phyloP scores from a whole-genome alignment of 1,284 basidiomycete species.

The Singerocomus rubriflavus region DNA sequence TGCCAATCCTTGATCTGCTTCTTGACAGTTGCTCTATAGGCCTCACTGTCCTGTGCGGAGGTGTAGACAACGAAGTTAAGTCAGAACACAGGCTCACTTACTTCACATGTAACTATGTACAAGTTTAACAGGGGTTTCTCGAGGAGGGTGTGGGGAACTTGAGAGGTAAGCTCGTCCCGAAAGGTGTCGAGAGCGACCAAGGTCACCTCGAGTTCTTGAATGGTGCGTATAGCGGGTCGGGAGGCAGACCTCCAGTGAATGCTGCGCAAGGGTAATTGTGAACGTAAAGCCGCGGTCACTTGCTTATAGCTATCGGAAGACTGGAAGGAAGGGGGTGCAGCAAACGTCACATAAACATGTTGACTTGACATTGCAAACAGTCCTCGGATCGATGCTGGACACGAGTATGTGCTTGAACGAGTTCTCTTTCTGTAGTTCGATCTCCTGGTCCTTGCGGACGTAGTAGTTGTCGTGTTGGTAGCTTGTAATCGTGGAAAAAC shows the following conservation, averaged over 20 bases:
- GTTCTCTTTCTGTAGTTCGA: neutral
- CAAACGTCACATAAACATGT: slow-evolving; percentile 61
- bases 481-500: slow-evolving; percentile 20
- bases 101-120: slow-evolving; percentile 86
- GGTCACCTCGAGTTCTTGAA: slow-evolving; percentile 81
- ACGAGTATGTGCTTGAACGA: neutral
- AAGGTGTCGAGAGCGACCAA: slow-evolving; percentile 70
- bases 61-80: neutral
- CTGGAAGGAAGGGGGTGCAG: slow-evolving; percentile 59
- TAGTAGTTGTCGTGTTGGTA: too few relatives aligned
- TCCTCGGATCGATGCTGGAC: slow-evolving; percentile 1
- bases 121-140: slow-evolving; percentile 85
- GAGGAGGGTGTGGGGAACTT: slow-evolving; percentile 75
- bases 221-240: slow-evolving; percentile 73
- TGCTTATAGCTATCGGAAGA: slow-evolving; percentile 70
- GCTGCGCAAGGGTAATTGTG: slow-evolving; percentile 82
- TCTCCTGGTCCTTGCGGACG: neutral
- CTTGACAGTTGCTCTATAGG: slow-evolving; percentile 74
- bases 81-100: slow-evolving; percentile 34
- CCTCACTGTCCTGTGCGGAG: slow-evolving; percentile 70
- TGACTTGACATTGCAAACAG: slow-evolving; percentile 30
- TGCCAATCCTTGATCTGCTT: slow-evolving; percentile 94
- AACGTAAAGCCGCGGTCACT: slow-evolving; percentile 59
- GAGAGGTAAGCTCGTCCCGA: slow-evolving; percentile 70
- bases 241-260: slow-evolving; percentile 85